Base-by-base conservation (phyloP, 345 rosid species). In the Jatropha curcas region DNA sequence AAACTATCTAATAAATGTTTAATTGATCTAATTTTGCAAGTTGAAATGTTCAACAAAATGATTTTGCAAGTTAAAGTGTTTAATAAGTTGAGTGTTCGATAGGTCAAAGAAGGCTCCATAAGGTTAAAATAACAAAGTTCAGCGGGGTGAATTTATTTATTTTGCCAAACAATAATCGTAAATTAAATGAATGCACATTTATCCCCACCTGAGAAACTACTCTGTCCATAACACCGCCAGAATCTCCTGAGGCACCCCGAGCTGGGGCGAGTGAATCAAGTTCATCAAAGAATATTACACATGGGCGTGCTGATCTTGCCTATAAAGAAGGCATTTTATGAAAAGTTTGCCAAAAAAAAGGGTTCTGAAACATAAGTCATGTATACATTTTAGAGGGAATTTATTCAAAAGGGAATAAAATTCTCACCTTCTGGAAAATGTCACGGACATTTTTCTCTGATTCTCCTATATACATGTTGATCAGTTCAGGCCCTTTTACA, bases 231-330 rank as follows among this genome's bases (percentile, higher is more conserved):
- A 95, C 97, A 72, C 98, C 99, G 57, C 99, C 98, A 22, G 98
- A 95, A 84, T 95, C 98, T 71, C 99, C 98, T 22, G 97, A 86
- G 75, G 99, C 98, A 72, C 99, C 99, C 33, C 98, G 87, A 72
- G 99, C 99, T 50, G 98, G 99, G 86, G 98, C 99, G 71, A 95
- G 93, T 74, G 99, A 95, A 88, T 92, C 97, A 43, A 95, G 94
- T 82, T 95, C 98, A 74, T 92, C 98, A 81, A 94, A 94, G 88
- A 94, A 95, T 77, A 95, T 89, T 58, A 95, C 99, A 81, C 99
- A 92, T 20, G 99, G 99, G 41, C 97, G 87, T 12, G 98, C 96
- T 70, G 91, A 89, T 79, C 99, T 89, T 55, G 99, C 99, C 99
- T 95, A 86, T 76, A 84, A 74, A 61, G 27, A 51, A 70, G 14